phyloP scores from a whole-genome alignment of 2,329 filamentous ascomycete species.

The Fusarium clavum region DNA sequence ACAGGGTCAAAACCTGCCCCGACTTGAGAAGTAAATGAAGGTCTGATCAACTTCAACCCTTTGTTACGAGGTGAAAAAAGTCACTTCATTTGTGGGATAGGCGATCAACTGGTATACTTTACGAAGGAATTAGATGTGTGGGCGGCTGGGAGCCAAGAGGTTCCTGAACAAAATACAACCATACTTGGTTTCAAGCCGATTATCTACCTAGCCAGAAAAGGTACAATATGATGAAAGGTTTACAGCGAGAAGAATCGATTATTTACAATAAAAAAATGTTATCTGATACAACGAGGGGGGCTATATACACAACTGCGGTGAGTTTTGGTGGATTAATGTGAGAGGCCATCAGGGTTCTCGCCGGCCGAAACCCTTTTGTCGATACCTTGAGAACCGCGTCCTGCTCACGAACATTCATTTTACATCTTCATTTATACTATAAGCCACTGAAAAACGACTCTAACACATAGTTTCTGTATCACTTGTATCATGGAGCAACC shows the following conservation, averaged over 20 bases:
- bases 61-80: no score
- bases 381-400: background rate
- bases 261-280: background rate
- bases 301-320: background rate
- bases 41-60: no score
- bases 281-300: no score
- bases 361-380: conserved; percentile 15
- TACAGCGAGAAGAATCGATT: background rate
- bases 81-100: no score
- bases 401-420: background rate
- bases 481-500: conserved; percentile 9
- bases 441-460: fast-evolving
- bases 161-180: background rate
- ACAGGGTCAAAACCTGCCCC: no score
- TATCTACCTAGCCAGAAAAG: background rate
- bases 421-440: background rate
- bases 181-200: background rate
- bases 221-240: background rate
- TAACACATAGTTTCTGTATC: no score
- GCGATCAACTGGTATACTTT: no score
- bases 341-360: conserved; percentile 8
- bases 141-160: background rate
- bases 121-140: no score
- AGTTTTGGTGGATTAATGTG: background rate
- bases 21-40: no score